Base-by-base conservation (phyloP, 2,329 filamentous ascomycete genomes). In the Ampelomyces quisqualis region DNA sequence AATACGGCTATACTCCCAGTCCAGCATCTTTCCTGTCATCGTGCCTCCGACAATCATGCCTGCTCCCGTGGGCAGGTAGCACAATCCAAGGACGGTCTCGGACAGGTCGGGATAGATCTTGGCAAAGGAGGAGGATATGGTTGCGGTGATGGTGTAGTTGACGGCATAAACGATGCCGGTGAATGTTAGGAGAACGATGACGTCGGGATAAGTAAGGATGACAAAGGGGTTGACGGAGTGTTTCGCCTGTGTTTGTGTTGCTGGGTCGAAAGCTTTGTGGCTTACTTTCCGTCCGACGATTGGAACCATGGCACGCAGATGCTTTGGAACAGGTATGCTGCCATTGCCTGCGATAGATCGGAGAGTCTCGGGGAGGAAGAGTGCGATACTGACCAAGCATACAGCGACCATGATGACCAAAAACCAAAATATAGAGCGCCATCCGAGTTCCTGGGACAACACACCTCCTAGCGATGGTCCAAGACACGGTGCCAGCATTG, bases 41-140 rank as follows among this genome's bases (percentile, higher is more conserved):
- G 79, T 58, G 0, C 76, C 78, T 1, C 77, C 77, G 2, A 78
- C 54, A 48, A 80, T 78, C 13, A 74, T 77, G 0, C 78, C 78
- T 0, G 72, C 70, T 0, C 79, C 79, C 17, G 79, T 79, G 15
- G 77, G 75, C 2, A 81, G 72, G 43, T 79, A 81, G 0, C 73
- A 62, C 0, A 63, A 44, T 2, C 60, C 60, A 1, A 60, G 45
- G 1, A 51, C 55, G 4, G 57, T 57, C 26, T 60, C 45, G 1
- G 58, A 60, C 4, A 63, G 43, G 1, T 49, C 6, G 0, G 53
- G 58, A 23, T 63, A 60, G 13, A 60, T 54, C 13, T 39, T 46
- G 0, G 58, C 40, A 19, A 62, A 63, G 1, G 58, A 24, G 1
- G 58, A 58, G 2, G 58, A 62, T 10, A 63, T 62, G 7, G 58